phyloP scores from a whole-genome alignment of 1,139 yeast genomes.

The Yamadazyma spencermartinsiae region DNA sequence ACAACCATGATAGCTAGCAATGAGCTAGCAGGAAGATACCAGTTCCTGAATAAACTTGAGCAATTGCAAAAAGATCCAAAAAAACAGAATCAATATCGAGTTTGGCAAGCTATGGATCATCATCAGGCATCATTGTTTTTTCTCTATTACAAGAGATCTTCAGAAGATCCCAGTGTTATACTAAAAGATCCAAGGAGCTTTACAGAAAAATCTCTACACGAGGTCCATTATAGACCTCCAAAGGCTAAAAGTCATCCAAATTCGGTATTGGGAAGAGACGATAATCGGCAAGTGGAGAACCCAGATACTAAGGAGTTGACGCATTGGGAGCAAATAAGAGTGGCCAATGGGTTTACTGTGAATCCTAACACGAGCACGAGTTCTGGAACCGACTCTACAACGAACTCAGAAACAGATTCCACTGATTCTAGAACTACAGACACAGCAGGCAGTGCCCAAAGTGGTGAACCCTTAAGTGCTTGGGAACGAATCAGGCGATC shows the following conservation, averaged over 20 bases:
- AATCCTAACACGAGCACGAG: not conserved
- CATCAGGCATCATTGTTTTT: constrained; percentile 38
- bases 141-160: constrained; percentile 35
- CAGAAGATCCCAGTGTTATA: constrained; percentile 34
- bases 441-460: too few relatives aligned
- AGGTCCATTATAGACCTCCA: constrained; percentile 30
- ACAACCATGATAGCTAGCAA: constrained; percentile 27
- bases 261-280: constrained; percentile 11
- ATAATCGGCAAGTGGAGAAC: constrained; percentile 8
- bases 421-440: too few relatives aligned
- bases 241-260: constrained; percentile 3
- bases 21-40: constrained; percentile 26
- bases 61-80: constrained; percentile 13
- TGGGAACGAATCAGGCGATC: too few relatives aligned
- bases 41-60: constrained; percentile 22
- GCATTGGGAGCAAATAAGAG: constrained; percentile 36
- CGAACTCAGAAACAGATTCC: not conserved
- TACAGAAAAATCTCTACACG: constrained; percentile 25
- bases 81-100: constrained; percentile 23
- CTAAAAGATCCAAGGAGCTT: constrained; percentile 39
- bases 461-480: too few relatives aligned
- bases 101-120: constrained; percentile 42
- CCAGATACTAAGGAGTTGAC: constrained; percentile 13
- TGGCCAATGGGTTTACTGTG: constrained; percentile 27
- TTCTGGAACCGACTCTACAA: not conserved